Base-by-base conservation (phyloP, 2,329 filamentous ascomycete species). In the Aureobasidium sp. region DNA sequence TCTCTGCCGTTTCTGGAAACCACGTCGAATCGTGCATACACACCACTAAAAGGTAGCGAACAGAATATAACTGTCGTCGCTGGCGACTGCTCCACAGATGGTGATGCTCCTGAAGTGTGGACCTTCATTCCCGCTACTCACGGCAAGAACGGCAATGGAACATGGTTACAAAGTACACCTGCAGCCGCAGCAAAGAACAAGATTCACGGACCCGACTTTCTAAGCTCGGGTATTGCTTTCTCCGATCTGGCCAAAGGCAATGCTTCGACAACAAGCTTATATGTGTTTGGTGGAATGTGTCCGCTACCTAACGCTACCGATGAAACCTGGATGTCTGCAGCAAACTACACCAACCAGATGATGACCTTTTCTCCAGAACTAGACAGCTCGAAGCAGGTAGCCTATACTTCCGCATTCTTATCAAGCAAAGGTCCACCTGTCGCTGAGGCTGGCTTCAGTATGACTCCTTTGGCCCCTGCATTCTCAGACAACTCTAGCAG, bases 231-330 rank as follows among this genome's bases (percentile, higher is more conserved):
- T 15, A 78, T 94, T 58, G 80, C 86, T 29, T 96, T 91, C 71
- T 87, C 90, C 25, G 80, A 79, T 36, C 82, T 79, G 39, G 76
- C 84, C 50, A 79, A 79, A 41, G 83, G 81, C 0, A 71, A 75
- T 32, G 76, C 81, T 63, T 80, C 81, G 10, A 75, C 79, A 47
- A 81, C 84, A 0, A 79, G 79, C 11, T 75, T 88, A 25, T 96
- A 91, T 70, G 77, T 87, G 7, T 97, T 96, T 73, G 93, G 91
- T 39, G 93, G 93, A 67, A 96, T 97, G 91, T 97, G 93, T 69
- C 87, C 88, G 5, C 74, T 71, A 30, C 67, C 69, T 3, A 73
- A 73, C 8, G 70, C 73, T n/a, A 73, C 77, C 25, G 70, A 74
- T 21, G 69, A 75, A 7, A 78, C 75, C 21, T 91, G 90, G 87